Evolutionary conservation across 192 early-diverging fungal genomes (phyloP).

Genomic region (Backusella parvicylindrica): DNA sequence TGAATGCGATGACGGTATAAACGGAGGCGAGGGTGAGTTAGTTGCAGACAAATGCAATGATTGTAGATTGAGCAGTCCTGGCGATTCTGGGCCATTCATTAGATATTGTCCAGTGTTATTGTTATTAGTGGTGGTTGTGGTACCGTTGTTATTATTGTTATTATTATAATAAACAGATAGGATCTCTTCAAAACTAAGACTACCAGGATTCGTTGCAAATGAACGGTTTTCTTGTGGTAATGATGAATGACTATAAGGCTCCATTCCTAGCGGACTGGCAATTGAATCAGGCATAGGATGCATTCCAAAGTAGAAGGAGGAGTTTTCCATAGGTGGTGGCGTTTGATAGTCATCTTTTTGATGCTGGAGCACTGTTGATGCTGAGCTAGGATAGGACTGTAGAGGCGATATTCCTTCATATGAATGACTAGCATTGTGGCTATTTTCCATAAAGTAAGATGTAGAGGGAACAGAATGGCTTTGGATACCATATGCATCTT

Average conservation of each 20-base stretch:
- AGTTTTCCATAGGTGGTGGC: background rate
- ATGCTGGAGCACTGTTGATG: background rate
- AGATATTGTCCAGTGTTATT: background rate
- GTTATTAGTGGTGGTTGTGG: too few species aligned
- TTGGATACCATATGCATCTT: background rate
- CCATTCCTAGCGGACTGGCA: background rate
- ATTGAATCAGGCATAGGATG: background rate
- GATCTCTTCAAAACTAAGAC: conserved; percentile 35
- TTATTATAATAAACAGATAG: conserved; percentile 29
- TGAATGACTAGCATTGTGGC: background rate
- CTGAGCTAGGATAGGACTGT: background rate
- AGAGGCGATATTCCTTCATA: background rate
- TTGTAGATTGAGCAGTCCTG: background rate
- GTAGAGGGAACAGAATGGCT: conserved; percentile 8
- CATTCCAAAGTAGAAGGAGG: conserved; percentile 9
- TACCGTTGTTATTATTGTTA: background rate
- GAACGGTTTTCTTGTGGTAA: background rate
- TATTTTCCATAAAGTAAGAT: background rate
- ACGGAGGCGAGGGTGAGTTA: conserved; percentile 4
- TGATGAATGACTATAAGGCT: background rate
- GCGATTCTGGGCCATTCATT: background rate
- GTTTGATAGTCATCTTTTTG: background rate
- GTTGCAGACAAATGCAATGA: background rate
- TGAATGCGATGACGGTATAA: background rate
- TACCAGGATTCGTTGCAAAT: conserved; percentile 9